phyloP scores from a whole-genome alignment of 306 rosid species.

The Macrotyloma uniflorum region DNA sequence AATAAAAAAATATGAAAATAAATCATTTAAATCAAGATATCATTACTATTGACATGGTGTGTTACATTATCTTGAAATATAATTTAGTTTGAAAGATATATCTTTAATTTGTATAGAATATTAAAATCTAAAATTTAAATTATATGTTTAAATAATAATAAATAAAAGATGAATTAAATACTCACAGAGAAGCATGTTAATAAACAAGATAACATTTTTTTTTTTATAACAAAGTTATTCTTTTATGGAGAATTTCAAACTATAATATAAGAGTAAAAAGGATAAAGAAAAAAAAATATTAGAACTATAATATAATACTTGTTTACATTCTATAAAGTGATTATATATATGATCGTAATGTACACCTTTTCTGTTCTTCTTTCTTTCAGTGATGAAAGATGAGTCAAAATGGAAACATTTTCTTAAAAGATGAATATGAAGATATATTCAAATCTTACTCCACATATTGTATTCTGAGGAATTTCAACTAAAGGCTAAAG shows the following conservation, averaged over 20 bases:
- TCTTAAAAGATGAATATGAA: not conserved
- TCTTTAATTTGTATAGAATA: no score
- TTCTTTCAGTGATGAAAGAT: not conserved
- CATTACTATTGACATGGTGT: not conserved
- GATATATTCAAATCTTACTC: constrained; percentile 28
- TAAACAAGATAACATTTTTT: no score
- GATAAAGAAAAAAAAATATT: not conserved
- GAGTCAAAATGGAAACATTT: not conserved
- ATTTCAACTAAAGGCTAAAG: constrained; percentile 25
- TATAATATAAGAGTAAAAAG: not conserved
- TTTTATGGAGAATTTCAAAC: not conserved
- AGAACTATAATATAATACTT: no score
- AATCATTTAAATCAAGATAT: no score
- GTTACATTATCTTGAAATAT: not conserved
- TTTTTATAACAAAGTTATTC: no score
- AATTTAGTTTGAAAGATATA: no score
- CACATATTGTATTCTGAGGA: constrained; percentile 24
- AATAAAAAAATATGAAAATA: not conserved
- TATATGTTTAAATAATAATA: no score
- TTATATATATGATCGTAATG: not conserved
- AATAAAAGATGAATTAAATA: no score
- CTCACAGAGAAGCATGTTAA: no score
- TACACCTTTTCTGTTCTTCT: not conserved
- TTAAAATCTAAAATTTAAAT: no score
- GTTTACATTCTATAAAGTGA: not conserved